Percentiles rank a stretch among this genome's conserved stretches.
Evolutionary conservation across 1,284 basidiomycete genomes (phyloP).

Genomic region (Athelia sp.): DNA sequence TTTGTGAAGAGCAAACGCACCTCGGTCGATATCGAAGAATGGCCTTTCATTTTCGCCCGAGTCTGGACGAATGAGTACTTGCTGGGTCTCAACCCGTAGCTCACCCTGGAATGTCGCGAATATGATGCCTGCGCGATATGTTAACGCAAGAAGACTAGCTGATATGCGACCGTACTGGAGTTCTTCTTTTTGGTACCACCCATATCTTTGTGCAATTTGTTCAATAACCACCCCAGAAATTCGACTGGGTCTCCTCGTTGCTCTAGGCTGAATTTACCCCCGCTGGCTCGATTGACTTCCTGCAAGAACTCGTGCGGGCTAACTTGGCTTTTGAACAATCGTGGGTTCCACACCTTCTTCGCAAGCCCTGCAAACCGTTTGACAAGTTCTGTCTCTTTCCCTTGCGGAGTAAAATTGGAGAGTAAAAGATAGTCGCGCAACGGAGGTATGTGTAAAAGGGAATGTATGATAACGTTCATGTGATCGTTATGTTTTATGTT

Average conservation of each 20-base stretch:
- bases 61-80: constrained; percentile 83
- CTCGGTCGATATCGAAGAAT: constrained; percentile 88
- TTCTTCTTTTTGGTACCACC: constrained; percentile 85
- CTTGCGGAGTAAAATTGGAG: constrained; percentile 50
- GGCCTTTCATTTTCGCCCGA: constrained; percentile 70
- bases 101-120: constrained; percentile 95
- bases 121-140: constrained; percentile 63
- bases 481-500: constrained; percentile 97
- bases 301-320: constrained; percentile 98
- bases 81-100: constrained; percentile 89
- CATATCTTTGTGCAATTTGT: constrained; percentile 87
- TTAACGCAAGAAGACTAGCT: constrained; percentile 11
- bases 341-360: constrained; percentile 94
- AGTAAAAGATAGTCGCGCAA: constrained; percentile 85
- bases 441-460: constrained; percentile 87
- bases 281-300: constrained; percentile 86
- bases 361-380: constrained; percentile 82
- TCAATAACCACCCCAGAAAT: constrained; percentile 94
- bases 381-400: constrained; percentile 82
- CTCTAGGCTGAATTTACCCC: constrained; percentile 87
- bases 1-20: no score
- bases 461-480: constrained; percentile 95
- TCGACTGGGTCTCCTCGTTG: constrained; percentile 95
- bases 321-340: constrained; percentile 96
- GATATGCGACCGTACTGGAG: constrained; percentile 59